These are phyloP conservation scores for Diaporthe sp. DNA, from an alignment of 2,329 filamentous ascomycete genomes.

Conservation along the genomic window DNA sequence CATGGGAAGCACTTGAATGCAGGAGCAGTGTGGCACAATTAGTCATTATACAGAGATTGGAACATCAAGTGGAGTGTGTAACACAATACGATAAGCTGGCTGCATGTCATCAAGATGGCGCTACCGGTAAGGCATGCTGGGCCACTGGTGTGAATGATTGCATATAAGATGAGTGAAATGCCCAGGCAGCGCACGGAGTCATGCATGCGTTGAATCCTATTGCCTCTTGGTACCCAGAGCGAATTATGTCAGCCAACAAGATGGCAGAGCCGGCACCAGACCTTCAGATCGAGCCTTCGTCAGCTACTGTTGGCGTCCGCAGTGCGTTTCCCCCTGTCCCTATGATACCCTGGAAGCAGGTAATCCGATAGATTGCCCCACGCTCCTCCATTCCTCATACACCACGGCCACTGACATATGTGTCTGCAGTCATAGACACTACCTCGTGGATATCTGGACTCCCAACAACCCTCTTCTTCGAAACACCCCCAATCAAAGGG, in stretches of 20 bases:
- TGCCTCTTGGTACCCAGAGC: neutral
- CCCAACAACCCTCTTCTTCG: slow-evolving; percentile 11
- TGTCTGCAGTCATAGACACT: slow-evolving; percentile 28
- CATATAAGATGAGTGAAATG: neutral
- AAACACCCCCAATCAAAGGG: slow-evolving; percentile 46
- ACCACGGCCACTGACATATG: neutral
- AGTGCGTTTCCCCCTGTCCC: neutral
- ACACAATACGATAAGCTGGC: slow-evolving; percentile 2
- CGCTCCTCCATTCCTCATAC: neutral
- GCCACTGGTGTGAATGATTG: neutral
- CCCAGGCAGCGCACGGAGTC: too few species aligned
- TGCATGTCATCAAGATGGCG: neutral
- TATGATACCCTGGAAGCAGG: neutral
- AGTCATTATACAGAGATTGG: neutral
- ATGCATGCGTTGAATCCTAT: neutral
- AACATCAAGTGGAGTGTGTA: neutral
- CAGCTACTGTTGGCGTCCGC: slow-evolving; percentile 30
- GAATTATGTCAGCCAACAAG: neutral
- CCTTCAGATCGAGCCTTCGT: slow-evolving; percentile 18
- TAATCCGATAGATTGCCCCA: neutral
- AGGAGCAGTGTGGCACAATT: neutral
- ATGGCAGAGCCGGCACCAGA: slow-evolving; percentile 30
- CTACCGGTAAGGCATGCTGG: neutral
- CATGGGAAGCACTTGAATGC: too few species aligned
- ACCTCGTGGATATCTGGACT: slow-evolving; percentile 22